Conservation (phyloP, 2,329 filamentous ascomycete species). For the Fusarium tjaetaba region DNA sequence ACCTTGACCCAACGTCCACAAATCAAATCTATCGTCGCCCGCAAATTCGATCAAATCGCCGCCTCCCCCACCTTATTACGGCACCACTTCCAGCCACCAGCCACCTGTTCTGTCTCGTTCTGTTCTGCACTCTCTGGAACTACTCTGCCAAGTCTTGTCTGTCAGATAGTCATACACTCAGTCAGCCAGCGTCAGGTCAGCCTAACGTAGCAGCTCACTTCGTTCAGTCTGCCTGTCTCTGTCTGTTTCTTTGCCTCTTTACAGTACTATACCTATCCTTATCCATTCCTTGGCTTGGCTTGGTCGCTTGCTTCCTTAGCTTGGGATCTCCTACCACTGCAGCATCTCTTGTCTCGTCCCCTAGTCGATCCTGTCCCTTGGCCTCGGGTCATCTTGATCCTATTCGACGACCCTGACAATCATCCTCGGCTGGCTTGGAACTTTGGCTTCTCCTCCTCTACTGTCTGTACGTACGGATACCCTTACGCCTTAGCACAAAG, state of each 20-base stretch:
- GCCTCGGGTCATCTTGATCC: slow-evolving; percentile 19
- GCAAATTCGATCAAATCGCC: slow-evolving; percentile 39
- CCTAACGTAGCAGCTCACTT: background rate
- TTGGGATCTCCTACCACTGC: slow-evolving; percentile 5
- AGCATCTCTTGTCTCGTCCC: slow-evolving; percentile 19
- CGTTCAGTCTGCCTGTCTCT: slow-evolving; percentile 3
- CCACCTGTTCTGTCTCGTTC: slow-evolving; percentile 32
- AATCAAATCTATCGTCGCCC: slow-evolving; percentile 33
- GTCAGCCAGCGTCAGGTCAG: background rate
- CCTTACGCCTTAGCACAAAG: slow-evolving; percentile 17
- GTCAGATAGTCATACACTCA: background rate
- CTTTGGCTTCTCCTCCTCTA: slow-evolving; percentile 17
- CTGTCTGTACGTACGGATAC: background rate
- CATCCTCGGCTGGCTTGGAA: slow-evolving; percentile 26
- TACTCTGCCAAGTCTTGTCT: background rate
- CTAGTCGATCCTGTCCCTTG: slow-evolving; percentile 30
- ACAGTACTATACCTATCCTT: background rate
- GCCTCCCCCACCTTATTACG: slow-evolving; percentile 45
- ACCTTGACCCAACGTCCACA: slow-evolving; percentile 32
- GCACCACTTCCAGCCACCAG: slow-evolving; percentile 45
- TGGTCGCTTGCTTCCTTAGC: slow-evolving; percentile 7
- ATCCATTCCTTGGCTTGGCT: slow-evolving; percentile 12
- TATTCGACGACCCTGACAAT: slow-evolving; percentile 25
- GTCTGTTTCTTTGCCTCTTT: slow-evolving; percentile 4
- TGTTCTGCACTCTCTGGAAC: slow-evolving; percentile 5